Evolutionary conservation across 1,284 basidiomycete genomes (phyloP), one percentile per base, ranked within the genome.

Genomic region (Athelia sp.): DNA sequence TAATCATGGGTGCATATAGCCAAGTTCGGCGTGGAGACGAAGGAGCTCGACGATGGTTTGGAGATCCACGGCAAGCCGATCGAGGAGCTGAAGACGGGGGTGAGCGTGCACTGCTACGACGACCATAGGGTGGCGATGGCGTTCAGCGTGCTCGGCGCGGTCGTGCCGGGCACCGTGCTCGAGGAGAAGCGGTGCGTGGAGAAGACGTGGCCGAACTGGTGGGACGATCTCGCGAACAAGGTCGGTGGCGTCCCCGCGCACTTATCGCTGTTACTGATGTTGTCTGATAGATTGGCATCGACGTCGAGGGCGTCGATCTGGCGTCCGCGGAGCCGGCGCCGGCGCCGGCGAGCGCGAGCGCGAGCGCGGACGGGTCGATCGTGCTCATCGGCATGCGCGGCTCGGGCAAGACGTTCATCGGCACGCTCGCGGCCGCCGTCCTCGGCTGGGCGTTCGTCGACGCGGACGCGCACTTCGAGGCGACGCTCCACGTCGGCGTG

Each of bases 181-280:
- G 93, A 98, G 63, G 96, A 99, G 73, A 98, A 97, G 71, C 79
- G 96, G 48, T 98, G 96, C 62, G 96, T 99, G 19, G 96, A 98
- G 70, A 99, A 99, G 79, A 99, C 97, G 0, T 99, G 96, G 96
- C 96, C 97, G 2, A 94, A 95, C 64, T 99, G 95, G 91, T 99
- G 96, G 94, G 97, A 99, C 63, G 97, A 98, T 67, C 76, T 99
- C 19, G 82, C 92, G 64, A 93, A 91, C 72, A 95, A 94, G 80
- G 90, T 90, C 45, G 14, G 73, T 54, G 3, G 4, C 19, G 32
- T 23, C 34, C 46, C 22, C 19, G 46, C 17, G 21, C 45, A 36
- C 43, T 34, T 6, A 31, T 35, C 46, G 50, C 11, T 55, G 22
- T 31, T 21, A 35, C 50, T 57, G 17, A 57, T 32, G 34, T 46